Evolutionary conservation across 495 filamentous ascomycete species (phyloP).

Genomic region (Cryomyces minteri): DNA sequence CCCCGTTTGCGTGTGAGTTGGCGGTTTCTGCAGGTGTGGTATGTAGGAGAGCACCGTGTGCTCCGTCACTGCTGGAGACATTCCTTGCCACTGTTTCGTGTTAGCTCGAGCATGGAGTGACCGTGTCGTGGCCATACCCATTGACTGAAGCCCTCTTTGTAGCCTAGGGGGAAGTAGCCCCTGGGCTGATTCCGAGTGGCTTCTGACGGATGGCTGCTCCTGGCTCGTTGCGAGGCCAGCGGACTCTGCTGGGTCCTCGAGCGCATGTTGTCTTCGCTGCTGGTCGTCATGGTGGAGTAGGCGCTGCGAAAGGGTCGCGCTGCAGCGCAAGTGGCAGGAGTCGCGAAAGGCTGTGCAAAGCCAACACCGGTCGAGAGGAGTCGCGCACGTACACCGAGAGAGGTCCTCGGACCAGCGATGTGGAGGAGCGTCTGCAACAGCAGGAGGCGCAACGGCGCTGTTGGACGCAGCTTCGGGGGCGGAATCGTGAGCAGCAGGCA

Average conservation of each 20-base stretch:
- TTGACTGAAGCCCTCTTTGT: slow-evolving; percentile 79
- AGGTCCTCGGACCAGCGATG: too few relatives aligned
- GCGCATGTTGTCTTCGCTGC: slow-evolving; percentile 15
- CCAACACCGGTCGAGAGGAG: too few relatives aligned
- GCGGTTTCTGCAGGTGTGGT: slow-evolving; percentile 59
- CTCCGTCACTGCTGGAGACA: slow-evolving; percentile 71
- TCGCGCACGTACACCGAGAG: too few relatives aligned
- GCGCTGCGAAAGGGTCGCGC: not conserved
- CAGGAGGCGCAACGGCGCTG: too few relatives aligned
- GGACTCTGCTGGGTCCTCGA: slow-evolving; percentile 26
- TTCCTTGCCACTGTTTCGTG: slow-evolving; percentile 50
- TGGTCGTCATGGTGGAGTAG: slow-evolving; percentile 16
- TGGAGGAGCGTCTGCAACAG: too few relatives aligned
- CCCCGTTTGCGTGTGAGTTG: slow-evolving; percentile 51
- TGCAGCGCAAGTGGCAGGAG: not conserved
- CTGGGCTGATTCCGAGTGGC: slow-evolving; percentile 9
- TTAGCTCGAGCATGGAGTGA: not conserved
- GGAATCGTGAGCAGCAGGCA: too few relatives aligned
- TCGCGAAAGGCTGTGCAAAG: too few relatives aligned
- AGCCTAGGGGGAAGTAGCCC: slow-evolving; percentile 63
- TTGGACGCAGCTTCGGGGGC: too few relatives aligned
- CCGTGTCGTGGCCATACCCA: slow-evolving; percentile 41
- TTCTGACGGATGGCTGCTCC: slow-evolving; percentile 4
- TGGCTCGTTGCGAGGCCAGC: slow-evolving; percentile 32
- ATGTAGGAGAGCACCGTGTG: slow-evolving; percentile 77